Evolutionary conservation across 1,284 basidiomycete species (phyloP).

Genomic region (Irpex sp.): DNA sequence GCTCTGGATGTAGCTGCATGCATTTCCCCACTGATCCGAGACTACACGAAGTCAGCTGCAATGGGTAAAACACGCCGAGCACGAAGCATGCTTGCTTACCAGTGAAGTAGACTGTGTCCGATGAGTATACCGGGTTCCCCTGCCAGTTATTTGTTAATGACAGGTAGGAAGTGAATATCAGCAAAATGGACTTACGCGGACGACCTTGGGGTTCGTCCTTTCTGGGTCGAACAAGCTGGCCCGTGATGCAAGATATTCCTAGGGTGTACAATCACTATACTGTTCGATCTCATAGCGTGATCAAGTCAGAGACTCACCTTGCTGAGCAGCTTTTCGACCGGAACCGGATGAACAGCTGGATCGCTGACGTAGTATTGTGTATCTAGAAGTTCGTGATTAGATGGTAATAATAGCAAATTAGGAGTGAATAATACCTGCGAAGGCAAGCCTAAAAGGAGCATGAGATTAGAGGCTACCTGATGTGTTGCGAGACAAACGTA

Average conservation of each 20-base stretch:
- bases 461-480: background rate
- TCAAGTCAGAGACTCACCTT: slow-evolving; percentile 44
- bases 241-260: slow-evolving; percentile 80
- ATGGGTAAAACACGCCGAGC: background rate
- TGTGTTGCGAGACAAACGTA: slow-evolving; percentile 25
- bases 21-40: slow-evolving; percentile 86
- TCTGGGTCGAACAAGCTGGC: slow-evolving; percentile 74
- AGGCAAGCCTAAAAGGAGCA: slow-evolving; percentile 3
- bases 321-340: slow-evolving; percentile 74
- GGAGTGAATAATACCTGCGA: slow-evolving; percentile 1
- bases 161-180: slow-evolving; percentile 8
- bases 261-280: background rate
- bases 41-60: slow-evolving; percentile 35
- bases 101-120: slow-evolving; percentile 93
- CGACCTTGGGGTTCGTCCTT: slow-evolving; percentile 59
- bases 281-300: background rate
- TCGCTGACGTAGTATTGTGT: slow-evolving; percentile 87
- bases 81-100: slow-evolving; percentile 33
- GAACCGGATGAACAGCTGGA: slow-evolving; percentile 69
- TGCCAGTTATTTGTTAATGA: slow-evolving; percentile 20
- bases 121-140: slow-evolving; percentile 77
- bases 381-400: slow-evolving; percentile 60
- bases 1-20: slow-evolving; percentile 92
- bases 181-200: slow-evolving; percentile 46
- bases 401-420: background rate